phyloP scores from a whole-genome alignment of 305 asterid genomes.

The Withania somnifera region DNA sequence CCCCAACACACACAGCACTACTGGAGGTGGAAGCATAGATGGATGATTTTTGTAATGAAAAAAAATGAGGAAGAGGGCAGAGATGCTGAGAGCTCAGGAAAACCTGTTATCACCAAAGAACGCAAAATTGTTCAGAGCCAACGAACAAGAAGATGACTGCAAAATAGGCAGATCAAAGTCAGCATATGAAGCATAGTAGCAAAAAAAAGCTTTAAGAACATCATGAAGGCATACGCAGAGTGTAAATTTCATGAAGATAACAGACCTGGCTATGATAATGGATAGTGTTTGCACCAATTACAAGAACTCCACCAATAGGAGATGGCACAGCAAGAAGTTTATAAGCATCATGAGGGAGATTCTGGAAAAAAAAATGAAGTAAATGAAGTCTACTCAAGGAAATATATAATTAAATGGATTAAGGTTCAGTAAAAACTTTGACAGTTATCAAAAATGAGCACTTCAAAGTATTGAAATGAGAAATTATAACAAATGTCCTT shows the following conservation, averaged over 20 bases:
- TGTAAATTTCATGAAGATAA: background rate
- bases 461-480: background rate
- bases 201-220: background rate
- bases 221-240: constrained; percentile 14
- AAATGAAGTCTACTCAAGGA: background rate
- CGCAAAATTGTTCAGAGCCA: constrained; percentile 80
- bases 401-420: background rate
- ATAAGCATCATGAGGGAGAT: constrained; percentile 93
- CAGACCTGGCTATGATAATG: constrained; percentile 94
- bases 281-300: constrained; percentile 81
- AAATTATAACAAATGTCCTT: background rate
- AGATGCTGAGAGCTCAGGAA: background rate
- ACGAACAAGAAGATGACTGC: constrained; percentile 79
- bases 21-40: background rate
- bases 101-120: constrained; percentile 47
- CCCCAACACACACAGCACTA: too few species aligned
- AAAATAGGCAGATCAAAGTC: constrained; percentile 18
- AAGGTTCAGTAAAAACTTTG: background rate
- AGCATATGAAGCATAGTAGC: background rate
- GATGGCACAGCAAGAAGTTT: constrained; percentile 99
- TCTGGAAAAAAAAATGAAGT: constrained; percentile 40
- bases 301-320: constrained; percentile 96
- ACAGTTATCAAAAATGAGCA: background rate
- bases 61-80: constrained; percentile 8
- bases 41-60: background rate